Percentiles rank a stretch among this genome's conserved stretches.
Conservation (phyloP, 306 rosid species). For the Sindora glabra region DNA sequence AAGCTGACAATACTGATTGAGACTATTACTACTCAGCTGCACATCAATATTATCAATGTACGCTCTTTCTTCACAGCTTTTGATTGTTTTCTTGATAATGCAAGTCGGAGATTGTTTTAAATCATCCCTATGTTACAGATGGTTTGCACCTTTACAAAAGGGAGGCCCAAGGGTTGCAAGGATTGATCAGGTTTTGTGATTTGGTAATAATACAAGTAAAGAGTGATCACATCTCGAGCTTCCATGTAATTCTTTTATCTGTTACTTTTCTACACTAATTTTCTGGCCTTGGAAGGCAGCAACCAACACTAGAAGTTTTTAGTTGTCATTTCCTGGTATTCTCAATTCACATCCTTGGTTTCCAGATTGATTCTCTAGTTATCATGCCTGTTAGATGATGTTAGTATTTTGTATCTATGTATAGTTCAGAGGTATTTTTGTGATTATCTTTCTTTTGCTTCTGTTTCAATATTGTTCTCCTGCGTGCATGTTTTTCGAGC, state of each 20-base stretch:
- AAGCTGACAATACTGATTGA: constrained; percentile 30
- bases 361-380: not conserved
- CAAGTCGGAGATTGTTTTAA: constrained; percentile 3
- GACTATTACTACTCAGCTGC: constrained; percentile 1
- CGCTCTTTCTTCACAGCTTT: constrained; percentile 7
- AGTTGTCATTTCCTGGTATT: not conserved
- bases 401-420: too few relatives aligned
- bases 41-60: constrained; percentile 16
- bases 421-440: too few relatives aligned
- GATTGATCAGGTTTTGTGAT: constrained; percentile 2
- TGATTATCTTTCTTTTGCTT: too few relatives aligned
- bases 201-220: not conserved
- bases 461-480: too few relatives aligned
- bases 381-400: too few relatives aligned
- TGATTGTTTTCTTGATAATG: not conserved
- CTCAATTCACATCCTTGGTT: too few relatives aligned
- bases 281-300: not conserved
- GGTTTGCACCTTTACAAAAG: not conserved
- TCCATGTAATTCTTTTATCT: not conserved
- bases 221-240: not conserved
- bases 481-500: too few relatives aligned
- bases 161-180: not conserved
- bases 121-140: constrained; percentile 7
- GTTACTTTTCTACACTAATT: not conserved
- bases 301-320: not conserved